Evolutionary conservation across 495 filamentous ascomycete genomes (phyloP).

Genomic region (Penicillium pancosmium): DNA sequence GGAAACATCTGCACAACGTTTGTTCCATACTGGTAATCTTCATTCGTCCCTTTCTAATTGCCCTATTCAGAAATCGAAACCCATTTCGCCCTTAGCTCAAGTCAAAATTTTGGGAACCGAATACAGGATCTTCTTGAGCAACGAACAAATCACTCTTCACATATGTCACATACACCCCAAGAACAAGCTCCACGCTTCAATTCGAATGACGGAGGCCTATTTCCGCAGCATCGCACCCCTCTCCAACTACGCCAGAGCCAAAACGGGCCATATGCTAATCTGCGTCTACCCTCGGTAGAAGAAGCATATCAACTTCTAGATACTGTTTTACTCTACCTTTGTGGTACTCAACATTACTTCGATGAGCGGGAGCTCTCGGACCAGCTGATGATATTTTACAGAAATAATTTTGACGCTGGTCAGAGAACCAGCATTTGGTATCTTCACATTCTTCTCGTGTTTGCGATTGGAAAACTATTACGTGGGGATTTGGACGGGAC

Average conservation of each 20-base stretch:
- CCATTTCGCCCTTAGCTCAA: slow-evolving; percentile 11
- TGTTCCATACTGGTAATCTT: no score
- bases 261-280: background rate
- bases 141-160: background rate
- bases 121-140: slow-evolving; percentile 9
- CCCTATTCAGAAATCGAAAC: slow-evolving; percentile 3
- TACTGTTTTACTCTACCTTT: background rate
- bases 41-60: no score
- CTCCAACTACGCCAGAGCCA: background rate
- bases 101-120: slow-evolving; percentile 11
- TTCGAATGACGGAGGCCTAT: background rate
- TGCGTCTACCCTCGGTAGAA: background rate
- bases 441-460: background rate
- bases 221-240: background rate
- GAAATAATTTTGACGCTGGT: background rate
- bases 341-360: background rate
- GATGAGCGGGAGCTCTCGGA: background rate
- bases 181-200: background rate
- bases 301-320: slow-evolving; percentile 3
- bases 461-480: background rate
- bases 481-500: background rate
- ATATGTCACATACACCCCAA: background rate
- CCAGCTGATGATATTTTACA: background rate
- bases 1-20: background rate
- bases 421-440: background rate